Evolutionary conservation across 2,329 filamentous ascomycete genomes (phyloP).

Genomic region (Fusarium brevicatenulatum): DNA sequence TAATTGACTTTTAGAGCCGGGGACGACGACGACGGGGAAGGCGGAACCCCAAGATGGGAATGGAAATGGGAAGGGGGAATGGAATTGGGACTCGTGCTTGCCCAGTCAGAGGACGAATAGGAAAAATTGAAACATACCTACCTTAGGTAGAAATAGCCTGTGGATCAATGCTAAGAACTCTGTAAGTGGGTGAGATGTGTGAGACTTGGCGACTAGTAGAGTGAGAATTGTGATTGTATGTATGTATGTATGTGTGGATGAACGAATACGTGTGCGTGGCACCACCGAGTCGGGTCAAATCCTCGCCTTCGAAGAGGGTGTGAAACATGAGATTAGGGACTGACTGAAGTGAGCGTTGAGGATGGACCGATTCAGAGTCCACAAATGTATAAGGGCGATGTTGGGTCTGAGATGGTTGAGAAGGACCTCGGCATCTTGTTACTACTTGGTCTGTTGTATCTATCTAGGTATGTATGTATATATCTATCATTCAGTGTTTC

Average conservation of each 20-base stretch:
- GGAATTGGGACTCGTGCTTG: constrained; percentile 10
- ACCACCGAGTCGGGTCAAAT: constrained; percentile 34
- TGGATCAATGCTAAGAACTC: constrained; percentile 25
- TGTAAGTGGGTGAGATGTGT: constrained; percentile 25
- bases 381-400: neutral
- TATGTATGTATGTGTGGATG: constrained; percentile 24
- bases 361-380: constrained; percentile 20
- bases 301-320: constrained; percentile 22
- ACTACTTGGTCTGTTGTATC: too few species aligned
- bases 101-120: neutral
- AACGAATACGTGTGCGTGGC: constrained; percentile 32
- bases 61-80: constrained; percentile 2
- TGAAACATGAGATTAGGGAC: constrained; percentile 25
- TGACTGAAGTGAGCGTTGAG: neutral
- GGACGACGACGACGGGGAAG: constrained; percentile 26
- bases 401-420: neutral
- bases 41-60: constrained; percentile 20
- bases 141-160: neutral
- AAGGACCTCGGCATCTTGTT: neutral
- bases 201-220: constrained; percentile 25
- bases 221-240: constrained; percentile 21
- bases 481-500: neutral
- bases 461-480: neutral
- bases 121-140: neutral
- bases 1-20: constrained; percentile 37